These are phyloP conservation scores for Tephrocybe sp. DNA, from an alignment of 768 basidiomycete genomes.

Conservation along the genomic window DNA sequence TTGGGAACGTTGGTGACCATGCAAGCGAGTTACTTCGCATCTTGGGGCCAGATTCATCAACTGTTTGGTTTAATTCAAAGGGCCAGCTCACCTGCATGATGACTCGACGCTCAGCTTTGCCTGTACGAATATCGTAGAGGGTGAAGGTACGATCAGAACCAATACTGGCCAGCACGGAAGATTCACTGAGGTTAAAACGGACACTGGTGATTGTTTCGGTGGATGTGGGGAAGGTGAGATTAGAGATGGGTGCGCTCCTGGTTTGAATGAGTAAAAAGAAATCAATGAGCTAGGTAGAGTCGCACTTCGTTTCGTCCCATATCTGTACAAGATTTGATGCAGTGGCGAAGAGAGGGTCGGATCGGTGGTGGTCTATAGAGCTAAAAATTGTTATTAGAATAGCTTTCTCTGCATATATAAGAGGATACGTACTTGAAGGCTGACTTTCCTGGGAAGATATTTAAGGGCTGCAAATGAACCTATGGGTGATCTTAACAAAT, in stretches of 20 bases:
- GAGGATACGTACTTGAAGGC: conserved; percentile 76
- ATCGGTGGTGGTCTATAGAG: conserved; percentile 91
- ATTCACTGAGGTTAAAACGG: conserved; percentile 91
- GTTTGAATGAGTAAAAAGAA: conserved; percentile 5
- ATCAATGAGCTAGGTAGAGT: conserved; percentile 2
- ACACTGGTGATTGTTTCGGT: conserved; percentile 87
- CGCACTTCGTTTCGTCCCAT: conserved; percentile 97
- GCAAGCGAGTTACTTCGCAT: conserved; percentile 88
- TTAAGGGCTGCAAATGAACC: conserved; percentile 51
- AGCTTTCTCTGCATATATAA: neutral
- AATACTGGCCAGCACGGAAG: conserved; percentile 90
- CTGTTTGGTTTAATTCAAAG: neutral
- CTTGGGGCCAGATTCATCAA: conserved; percentile 29
- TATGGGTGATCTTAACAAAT: neutral
- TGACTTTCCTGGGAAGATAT: conserved; percentile 79
- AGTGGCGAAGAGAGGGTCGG: conserved; percentile 88
- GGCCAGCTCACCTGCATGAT: conserved; percentile 72
- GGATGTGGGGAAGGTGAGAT: conserved; percentile 82
- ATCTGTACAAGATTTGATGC: conserved; percentile 92
- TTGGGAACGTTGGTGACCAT: conserved; percentile 97
- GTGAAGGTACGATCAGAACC: conserved; percentile 96
- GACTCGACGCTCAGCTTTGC: conserved; percentile 89
- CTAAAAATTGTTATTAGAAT: conserved; percentile 36
- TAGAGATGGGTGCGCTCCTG: conserved; percentile 82
- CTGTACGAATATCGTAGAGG: conserved; percentile 93